A percentile compares a stretch with the other conserved stretches of the same genome.
phyloP scores from a whole-genome alignment of 169 alveolate genomes.

The Plasmodium knowlesi region DNA sequence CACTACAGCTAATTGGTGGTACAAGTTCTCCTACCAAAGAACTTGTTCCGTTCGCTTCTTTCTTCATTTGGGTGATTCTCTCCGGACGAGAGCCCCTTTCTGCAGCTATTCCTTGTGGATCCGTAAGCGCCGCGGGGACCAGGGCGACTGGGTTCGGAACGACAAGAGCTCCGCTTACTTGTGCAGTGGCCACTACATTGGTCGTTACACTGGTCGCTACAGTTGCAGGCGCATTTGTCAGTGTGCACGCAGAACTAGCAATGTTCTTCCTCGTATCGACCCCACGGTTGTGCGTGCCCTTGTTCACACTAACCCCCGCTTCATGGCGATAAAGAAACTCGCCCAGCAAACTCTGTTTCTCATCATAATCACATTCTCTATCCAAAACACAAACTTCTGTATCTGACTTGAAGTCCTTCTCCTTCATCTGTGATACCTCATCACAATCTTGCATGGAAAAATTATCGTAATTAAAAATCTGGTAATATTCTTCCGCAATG shows the following conservation, averaged over 20 bases:
- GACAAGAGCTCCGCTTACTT: not conserved
- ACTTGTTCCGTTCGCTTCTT: not conserved
- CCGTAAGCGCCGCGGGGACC: not conserved
- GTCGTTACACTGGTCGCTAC: not conserved
- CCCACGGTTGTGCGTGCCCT: not conserved
- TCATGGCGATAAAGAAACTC: slow-evolving; percentile 17
- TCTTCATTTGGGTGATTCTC: not conserved
- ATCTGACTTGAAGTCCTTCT: slow-evolving; percentile 33
- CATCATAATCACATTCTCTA: slow-evolving; percentile 35
- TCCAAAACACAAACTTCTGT: slow-evolving; percentile 20
- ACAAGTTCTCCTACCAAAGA: not conserved
- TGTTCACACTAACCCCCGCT: not conserved
- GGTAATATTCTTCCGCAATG: slow-evolving; percentile 63
- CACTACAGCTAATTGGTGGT: not conserved
- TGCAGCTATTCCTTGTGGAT: not conserved
- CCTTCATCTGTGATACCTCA: not conserved
- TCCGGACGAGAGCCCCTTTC: not conserved
- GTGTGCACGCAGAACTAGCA: not conserved
- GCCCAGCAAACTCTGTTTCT: slow-evolving; percentile 28
- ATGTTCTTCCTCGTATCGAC: not conserved
- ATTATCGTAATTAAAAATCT: slow-evolving; percentile 65
- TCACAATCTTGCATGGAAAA: not conserved
- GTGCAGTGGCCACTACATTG: not conserved
- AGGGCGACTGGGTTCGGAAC: not conserved
- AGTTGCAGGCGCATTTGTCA: not conserved